These are phyloP conservation scores for Metschnikowia anglica DNA, from an alignment of 805 yeast species.

Conservation along the genomic window DNA sequence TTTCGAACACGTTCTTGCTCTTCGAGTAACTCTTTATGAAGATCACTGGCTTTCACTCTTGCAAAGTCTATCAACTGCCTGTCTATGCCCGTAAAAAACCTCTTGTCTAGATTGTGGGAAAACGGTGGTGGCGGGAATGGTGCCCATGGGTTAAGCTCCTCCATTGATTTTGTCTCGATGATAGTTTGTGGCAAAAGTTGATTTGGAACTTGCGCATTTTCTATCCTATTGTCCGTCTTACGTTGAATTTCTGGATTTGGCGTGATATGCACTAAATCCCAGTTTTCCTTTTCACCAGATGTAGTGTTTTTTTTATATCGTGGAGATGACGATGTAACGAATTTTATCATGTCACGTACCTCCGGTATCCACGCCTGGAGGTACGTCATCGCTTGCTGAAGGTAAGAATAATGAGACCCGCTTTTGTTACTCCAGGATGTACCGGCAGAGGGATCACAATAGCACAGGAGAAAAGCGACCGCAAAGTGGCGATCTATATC, in stretches of 20 bases:
- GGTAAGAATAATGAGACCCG: constrained; percentile 34
- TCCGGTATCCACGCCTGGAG: constrained; percentile 38
- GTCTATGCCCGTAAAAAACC: constrained; percentile 26
- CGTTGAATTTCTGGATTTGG: constrained; percentile 9
- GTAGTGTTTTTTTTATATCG: not conserved
- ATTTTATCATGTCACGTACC: constrained; percentile 17
- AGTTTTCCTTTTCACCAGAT: not conserved
- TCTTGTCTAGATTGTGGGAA: constrained; percentile 25
- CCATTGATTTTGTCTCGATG: constrained; percentile 3
- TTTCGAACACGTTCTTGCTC: constrained; percentile 22
- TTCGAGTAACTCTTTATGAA: constrained; percentile 13
- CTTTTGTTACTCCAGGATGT: constrained; percentile 24
- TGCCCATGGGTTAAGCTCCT: constrained; percentile 29
- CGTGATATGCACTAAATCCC: not conserved
- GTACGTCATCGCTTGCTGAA: constrained; percentile 31
- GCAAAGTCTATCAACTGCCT: constrained; percentile 34
- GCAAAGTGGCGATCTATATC: constrained; percentile 37
- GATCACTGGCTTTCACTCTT: constrained; percentile 25
- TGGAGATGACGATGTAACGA: not conserved
- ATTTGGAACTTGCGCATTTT: constrained; percentile 4
- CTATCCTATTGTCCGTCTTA: constrained; percentile 12
- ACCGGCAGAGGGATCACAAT: constrained; percentile 27
- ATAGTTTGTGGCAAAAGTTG: constrained; percentile 17
- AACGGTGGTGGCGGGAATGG: constrained; percentile 32
- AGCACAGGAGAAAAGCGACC: constrained; percentile 31